phyloP scores from a whole-genome alignment of 2,329 filamentous ascomycete species.

The Lachnellula suecica region DNA sequence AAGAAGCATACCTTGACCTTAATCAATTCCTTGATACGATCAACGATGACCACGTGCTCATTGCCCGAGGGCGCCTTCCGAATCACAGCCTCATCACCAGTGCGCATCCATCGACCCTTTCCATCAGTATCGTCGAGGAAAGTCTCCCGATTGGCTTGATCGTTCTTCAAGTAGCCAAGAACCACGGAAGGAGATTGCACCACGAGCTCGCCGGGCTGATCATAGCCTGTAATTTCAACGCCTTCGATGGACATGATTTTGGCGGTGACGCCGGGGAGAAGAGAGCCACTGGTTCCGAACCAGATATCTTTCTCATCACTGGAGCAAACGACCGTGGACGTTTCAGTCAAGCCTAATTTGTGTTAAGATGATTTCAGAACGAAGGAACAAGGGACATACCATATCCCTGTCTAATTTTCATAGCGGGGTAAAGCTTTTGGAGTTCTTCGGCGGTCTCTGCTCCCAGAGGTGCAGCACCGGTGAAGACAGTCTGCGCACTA shows the following conservation, averaged over 20 bases:
- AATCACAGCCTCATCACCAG: slow-evolving; percentile 69
- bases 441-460: slow-evolving; percentile 69
- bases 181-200: slow-evolving; percentile 76
- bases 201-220: slow-evolving; percentile 77
- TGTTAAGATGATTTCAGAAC: background rate
- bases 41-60: slow-evolving; percentile 83
- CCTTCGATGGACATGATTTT: slow-evolving; percentile 69
- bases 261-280: slow-evolving; percentile 63
- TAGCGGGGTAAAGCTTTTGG: slow-evolving; percentile 7
- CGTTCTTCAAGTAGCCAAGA: slow-evolving; percentile 84
- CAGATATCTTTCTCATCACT: slow-evolving; percentile 63
- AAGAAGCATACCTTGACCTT: slow-evolving; percentile 61
- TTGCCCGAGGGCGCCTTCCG: slow-evolving; percentile 47
- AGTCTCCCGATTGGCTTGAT: slow-evolving; percentile 77
- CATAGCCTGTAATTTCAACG: slow-evolving; percentile 66
- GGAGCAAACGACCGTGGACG: slow-evolving; percentile 65
- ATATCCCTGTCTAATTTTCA: slow-evolving; percentile 67
- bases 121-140: slow-evolving; percentile 65
- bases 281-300: slow-evolving; percentile 69
- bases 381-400: slow-evolving; percentile 41
- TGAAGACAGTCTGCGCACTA: slow-evolving; percentile 64
- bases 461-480: slow-evolving; percentile 76
- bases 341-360: slow-evolving; percentile 69
- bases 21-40: slow-evolving; percentile 77
- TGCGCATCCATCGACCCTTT: slow-evolving; percentile 72